Evolutionary conservation across 345 rosid genomes (phyloP), one percentile per base, ranked within the genome.

Genomic region (Clarkia xantiana): DNA sequence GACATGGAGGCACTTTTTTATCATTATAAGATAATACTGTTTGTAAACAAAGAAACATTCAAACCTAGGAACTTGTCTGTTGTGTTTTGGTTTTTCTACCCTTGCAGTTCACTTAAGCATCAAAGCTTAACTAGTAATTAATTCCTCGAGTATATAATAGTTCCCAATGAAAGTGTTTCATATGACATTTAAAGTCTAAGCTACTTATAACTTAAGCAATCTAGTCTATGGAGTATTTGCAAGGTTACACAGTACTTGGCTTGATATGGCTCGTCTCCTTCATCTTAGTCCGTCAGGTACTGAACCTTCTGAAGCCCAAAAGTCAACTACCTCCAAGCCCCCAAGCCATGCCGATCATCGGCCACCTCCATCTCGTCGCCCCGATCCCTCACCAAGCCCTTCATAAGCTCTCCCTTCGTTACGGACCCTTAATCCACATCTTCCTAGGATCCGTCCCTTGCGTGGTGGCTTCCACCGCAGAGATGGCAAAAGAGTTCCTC

Each of bases 311-410:
- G 11, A 51, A 20, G 44, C 25, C 52, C 18, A 23, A 9, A 14
- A 18, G 42, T 25, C 57, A 48, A 34, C 80, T 63, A 51, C 84
- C 77, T 20, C 82, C 84, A 0, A 61, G 77, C 59, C 87, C 82
- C 10, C 15, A 25, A 39, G 69, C 79, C 12, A 41, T 83, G 11
- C 84, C 82, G 1, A 59, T 83, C 50, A 70, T 83, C 5, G 82
- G 94, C 38, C 79, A 75, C 64, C 76, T 83, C 29, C 93, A 77
- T 58, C 80, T 80, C 23, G 63, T 76, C 1, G 62, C 60, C n/a
- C 72, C 78, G 0, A 64, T 78, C 15, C 81, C 80, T 36, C 86
- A 81, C 59, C 79, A 80, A 61, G 74, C 75, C 47, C 68, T 81
- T 52, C 76, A 76, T 62, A 78, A 71, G 46, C 84, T 81, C 22